Evolutionary conservation across 257 asterid species (phyloP).

Genomic region (Penstemon barbatus): DNA sequence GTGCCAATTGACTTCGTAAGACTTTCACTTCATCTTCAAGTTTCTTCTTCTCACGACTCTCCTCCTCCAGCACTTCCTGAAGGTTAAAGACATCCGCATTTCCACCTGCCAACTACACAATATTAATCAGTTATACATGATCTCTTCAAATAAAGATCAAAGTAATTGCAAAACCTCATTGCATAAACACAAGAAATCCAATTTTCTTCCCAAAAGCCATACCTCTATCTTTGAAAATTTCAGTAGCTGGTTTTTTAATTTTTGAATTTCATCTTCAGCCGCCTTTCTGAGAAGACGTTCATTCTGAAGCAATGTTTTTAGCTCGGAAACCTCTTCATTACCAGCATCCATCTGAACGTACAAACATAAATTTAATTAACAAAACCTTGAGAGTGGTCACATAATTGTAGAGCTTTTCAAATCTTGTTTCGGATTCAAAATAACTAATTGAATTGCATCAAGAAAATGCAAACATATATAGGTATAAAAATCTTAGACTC

Average conservation of each 20-base stretch:
- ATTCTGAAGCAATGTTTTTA: slow-evolving; percentile 69
- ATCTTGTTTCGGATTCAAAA: slow-evolving; percentile 15
- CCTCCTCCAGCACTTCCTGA: slow-evolving; percentile 78
- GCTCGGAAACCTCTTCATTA: slow-evolving; percentile 59
- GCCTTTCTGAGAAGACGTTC: slow-evolving; percentile 70
- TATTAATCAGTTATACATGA: slow-evolving; percentile 37
- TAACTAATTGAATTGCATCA: not conserved
- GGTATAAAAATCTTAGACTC: not conserved
- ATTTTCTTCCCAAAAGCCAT: slow-evolving; percentile 26
- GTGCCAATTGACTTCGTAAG: slow-evolving; percentile 73
- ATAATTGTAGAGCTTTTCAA: not conserved
- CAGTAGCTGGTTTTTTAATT: slow-evolving; percentile 56
- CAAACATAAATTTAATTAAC: slow-evolving; percentile 32
- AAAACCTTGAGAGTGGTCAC: slow-evolving; percentile 4
- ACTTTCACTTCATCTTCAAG: slow-evolving; percentile 90
- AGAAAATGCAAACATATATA: not conserved
- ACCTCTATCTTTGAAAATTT: slow-evolving; percentile 61
- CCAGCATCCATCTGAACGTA: slow-evolving; percentile 48
- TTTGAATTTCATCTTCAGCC: slow-evolving; percentile 79
- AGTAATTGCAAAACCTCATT: slow-evolving; percentile 19
- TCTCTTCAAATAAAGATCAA: slow-evolving; percentile 29
- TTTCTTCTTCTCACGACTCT: slow-evolving; percentile 70
- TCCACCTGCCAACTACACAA: slow-evolving; percentile 70
- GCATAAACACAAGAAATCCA: slow-evolving; percentile 11
- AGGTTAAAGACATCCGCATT: slow-evolving; percentile 52